Percentiles rank a stretch among this genome's conserved stretches.
Conservation (phyloP, 352 stramenopile species). For the Peronospora belbahrii region DNA sequence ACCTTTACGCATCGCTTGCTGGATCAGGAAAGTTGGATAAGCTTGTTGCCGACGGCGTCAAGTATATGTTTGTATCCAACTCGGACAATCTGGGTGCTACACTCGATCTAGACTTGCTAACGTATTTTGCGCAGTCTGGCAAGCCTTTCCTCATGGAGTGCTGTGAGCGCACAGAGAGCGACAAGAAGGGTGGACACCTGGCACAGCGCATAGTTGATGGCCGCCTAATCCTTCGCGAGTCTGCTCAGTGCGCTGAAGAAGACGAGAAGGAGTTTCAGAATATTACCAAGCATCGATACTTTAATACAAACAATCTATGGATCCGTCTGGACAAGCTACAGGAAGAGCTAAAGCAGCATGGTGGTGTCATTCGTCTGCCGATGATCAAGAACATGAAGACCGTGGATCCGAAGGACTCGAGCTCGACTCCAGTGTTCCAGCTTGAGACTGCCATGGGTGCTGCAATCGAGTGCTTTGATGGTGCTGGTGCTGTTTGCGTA, state of each 20-base stretch:
- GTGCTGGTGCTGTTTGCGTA: slow-evolving; percentile 81
- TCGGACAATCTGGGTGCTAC: slow-evolving; percentile 84
- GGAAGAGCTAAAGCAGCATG: slow-evolving; percentile 71
- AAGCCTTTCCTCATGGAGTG: slow-evolving; percentile 92
- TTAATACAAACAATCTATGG: slow-evolving; percentile 89
- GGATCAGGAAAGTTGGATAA: slow-evolving; percentile 83
- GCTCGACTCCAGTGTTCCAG: slow-evolving; percentile 82
- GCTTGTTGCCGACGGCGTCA: slow-evolving; percentile 73
- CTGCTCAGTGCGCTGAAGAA: slow-evolving; percentile 79
- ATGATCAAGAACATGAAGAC: slow-evolving; percentile 89
- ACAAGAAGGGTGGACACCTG: slow-evolving; percentile 99
- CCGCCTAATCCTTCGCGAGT: slow-evolving; percentile 93
- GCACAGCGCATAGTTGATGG: slow-evolving; percentile 85
- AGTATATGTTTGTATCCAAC: slow-evolving; percentile 90
- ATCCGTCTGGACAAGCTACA: slow-evolving; percentile 83
- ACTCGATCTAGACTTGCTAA: slow-evolving; percentile 78
- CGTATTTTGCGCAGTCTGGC: slow-evolving; percentile 85
- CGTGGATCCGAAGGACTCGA: slow-evolving; percentile 79
- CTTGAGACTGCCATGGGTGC: slow-evolving; percentile 83
- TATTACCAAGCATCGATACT: slow-evolving; percentile 84
- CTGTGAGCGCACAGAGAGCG: slow-evolving; percentile 96
- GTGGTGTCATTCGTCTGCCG: slow-evolving; percentile 71
- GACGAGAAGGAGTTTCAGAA: slow-evolving; percentile 84
- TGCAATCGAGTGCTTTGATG: slow-evolving; percentile 84
- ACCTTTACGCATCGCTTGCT: slow-evolving; percentile 78